Evolutionary conservation across 139 green algal species (phyloP), one percentile per base, ranked within the genome.

Genomic region (Coelastrella sp.): DNA sequence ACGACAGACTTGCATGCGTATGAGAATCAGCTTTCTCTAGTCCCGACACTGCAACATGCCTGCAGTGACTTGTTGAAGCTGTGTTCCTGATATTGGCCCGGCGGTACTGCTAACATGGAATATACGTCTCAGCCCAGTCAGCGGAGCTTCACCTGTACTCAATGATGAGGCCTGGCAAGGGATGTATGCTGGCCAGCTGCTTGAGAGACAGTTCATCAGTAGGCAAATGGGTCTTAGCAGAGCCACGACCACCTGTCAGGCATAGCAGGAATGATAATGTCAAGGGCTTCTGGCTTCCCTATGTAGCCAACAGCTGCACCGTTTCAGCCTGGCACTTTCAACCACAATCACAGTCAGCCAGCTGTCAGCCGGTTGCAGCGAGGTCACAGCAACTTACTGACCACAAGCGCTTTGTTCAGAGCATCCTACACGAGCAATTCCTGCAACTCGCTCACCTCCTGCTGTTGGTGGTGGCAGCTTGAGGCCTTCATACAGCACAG

Each of bases 151-250:
- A 83, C 74, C 93, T 86, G 77, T 93, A 94, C 76, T 94, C 90
- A 10, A 95, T 74, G n/a, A 95, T 76, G n/a, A 95, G 68, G 13
- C 23, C 68, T 13, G 95, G 94, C 85, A 97, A 90, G 0, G 78
- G 83, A 61, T 94, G 90, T 13, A 89, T 76, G 16, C 14, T 22
- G 7, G 80, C 58, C 75, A 97, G 92, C 75, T 92, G 80, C 83
- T 85, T 89, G n/a, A 97, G 92, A 2, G 92, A 81, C 0, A 78
- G 77, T 65, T 95, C 95, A 58, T 97, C 93, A 0, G 95, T 96
- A 23, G 94, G 74, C 5, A 87, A 59, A 88, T 96, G 94, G 10
- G 83, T 95, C 73, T 94, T 94, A 64, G 90, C 90, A 4, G 75
- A 65, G 0, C 79, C 66, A 17, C 66, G 56, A 5, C 56, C 86